Base-by-base conservation (phyloP, 176 grass and related monocot genomes). In the Metroxylon sagu region DNA sequence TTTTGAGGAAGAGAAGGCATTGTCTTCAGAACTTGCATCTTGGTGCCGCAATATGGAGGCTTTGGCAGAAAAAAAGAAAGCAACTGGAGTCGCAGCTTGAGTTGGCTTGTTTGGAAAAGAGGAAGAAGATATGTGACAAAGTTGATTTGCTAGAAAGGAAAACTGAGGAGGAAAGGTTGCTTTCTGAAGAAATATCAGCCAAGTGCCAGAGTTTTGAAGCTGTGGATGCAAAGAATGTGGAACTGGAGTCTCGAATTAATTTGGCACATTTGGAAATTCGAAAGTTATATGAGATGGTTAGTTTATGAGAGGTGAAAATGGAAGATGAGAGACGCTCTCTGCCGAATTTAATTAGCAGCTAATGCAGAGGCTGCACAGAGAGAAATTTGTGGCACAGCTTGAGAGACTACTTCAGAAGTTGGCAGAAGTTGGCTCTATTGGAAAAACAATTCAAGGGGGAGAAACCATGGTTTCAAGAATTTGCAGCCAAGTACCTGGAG, bases 1-100 rank as follows among this genome's bases (percentile, higher is more conserved):
- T 43, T 19, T 90, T 43, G 53, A 72, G 67, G 73, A 82, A 56
- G 79, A 95, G 58, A 83, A 21, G 76, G 69, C 71, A 4, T 48
- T 78, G 18, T 79, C 60, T 29, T n/a, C 50, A 8, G 76, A 71
- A 72, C 57, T 85, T 4, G 53, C 70, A 62, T 26, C 51, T 7
- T 77, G 67, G 58, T 85, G 62, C 43, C 52, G 54, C 25, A 68
- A 86, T 69, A 19, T 75, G 43, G 72, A 85, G 48, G 64, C 54
- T 5, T 39, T 73, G 28, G 62, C 31, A 28, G 60, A 67, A 52
- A 65, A 65, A 87, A 53, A 78, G 64, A 52, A 73, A 72, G 17
- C 59, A 75, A n/a, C 56, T 89, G 14, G 3, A 21, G 71, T 82
- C 56, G 19, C 78, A 29, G 30, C 61, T 87, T 15, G 71, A 68